These are phyloP conservation scores for Vaccinium vitisidaea DNA, from an alignment of 148 eudicot genomes.

Conservation along the genomic window DNA sequence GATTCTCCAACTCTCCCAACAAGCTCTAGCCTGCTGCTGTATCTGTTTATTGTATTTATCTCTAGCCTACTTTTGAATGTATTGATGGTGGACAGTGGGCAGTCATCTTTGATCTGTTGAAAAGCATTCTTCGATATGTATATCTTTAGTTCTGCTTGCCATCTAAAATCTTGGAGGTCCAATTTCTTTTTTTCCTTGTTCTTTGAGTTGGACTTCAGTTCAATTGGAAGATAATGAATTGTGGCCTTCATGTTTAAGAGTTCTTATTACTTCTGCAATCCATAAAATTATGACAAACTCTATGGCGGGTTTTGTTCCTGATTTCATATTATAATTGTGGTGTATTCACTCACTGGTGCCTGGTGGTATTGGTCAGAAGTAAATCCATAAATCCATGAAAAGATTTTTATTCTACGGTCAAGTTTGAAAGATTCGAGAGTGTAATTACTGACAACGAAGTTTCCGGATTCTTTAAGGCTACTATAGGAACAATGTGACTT, in stretches of 20 bases:
- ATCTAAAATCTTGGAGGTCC: background rate
- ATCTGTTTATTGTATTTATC: background rate
- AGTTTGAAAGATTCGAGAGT: background rate
- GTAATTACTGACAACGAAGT: background rate
- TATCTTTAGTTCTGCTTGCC: background rate
- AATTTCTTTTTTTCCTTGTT: background rate
- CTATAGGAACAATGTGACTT: background rate
- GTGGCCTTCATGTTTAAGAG: background rate
- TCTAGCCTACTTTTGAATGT: conserved; percentile 8
- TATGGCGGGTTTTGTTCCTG: background rate
- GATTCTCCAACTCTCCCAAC: background rate
- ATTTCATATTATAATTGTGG: background rate
- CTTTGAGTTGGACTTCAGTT: background rate
- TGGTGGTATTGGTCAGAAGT: background rate
- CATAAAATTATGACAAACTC: background rate
- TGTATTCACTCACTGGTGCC: background rate
- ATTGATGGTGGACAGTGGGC: background rate
- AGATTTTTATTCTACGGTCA: background rate
- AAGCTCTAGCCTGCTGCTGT: background rate
- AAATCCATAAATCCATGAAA: conserved; percentile 3
- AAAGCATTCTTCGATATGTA: background rate
- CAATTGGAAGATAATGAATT: background rate
- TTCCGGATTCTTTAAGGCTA: background rate
- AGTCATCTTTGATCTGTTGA: conserved; percentile 7
- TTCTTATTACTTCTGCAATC: background rate